Evolutionary conservation across 2,329 filamentous ascomycete species (phyloP), one percentile per base, ranked within the genome.

Genomic region (Aurifilum marmelostoma): DNA sequence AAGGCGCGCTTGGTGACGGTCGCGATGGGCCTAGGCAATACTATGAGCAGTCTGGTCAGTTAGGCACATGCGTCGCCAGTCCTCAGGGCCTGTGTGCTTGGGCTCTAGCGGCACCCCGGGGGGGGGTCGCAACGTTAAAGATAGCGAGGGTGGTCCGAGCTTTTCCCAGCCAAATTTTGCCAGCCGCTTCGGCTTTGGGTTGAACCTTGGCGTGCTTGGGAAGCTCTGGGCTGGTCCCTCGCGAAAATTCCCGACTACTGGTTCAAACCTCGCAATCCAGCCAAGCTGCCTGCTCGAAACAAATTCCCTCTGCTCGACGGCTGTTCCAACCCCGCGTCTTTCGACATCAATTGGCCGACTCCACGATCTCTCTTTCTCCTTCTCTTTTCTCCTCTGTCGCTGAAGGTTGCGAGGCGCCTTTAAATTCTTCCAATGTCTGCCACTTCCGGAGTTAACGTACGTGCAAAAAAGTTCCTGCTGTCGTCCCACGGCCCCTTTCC

Each of bases 391-490:
- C 77, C 76, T 75, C 75, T 75, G 76, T 76, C 76, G 73, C 73
- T 78, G 78, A 75, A 75, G 76, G 74, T 79, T 78, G 80, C 79
- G 79, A 79, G 77, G 79, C 80, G 80, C 78, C 83, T 76, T 79
- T 78, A 77, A 74, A 76, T 74, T 75, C 79, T 75, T 77, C 43
- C 81, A 83, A 91, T 91, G 88, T 87, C 88, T 82, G 78, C 83
- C 73, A 84, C 87, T 74, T 89, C 89, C 79, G 88, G 88, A 84
- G 87, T 90, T 79, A 91, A 91, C 81, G 89, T 91, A 83, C 73
- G 84, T 84, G 73, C 73, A 69, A 18, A 50, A n/a, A 34, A 39
- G 59, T 37, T 37, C 34, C 21, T 12, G 34, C 52, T 58, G 24
- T 37, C 21, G 43, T 41, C 52, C 37, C 39, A 72, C 47, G 34